phyloP scores from a whole-genome alignment of 495 filamentous ascomycete species.

The Penicillium cinerascens region DNA sequence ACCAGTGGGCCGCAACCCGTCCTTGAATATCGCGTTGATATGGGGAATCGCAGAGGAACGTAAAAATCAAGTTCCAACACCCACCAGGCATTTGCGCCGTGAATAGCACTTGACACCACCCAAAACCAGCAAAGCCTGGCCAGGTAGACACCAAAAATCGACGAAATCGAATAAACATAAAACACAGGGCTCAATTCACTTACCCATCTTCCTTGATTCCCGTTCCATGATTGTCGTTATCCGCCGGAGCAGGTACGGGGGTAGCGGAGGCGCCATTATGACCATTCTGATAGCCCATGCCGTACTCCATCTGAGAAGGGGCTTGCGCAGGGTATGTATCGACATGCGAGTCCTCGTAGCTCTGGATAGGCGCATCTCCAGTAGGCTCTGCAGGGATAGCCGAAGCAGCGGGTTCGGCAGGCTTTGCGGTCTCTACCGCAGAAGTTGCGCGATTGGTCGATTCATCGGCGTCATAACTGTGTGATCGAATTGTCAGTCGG shows the following conservation, averaged over 20 bases:
- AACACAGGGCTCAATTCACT: conserved; percentile 49
- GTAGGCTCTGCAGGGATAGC: conserved; percentile 20
- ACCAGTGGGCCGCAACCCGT: neutral
- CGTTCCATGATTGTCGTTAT: conserved; percentile 46
- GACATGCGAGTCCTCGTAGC: conserved; percentile 40
- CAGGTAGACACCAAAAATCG: conserved; percentile 5
- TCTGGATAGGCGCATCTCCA: conserved; percentile 21
- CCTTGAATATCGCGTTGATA: neutral
- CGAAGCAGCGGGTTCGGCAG: conserved; percentile 21
- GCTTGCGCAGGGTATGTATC: conserved; percentile 31
- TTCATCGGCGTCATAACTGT: conserved; percentile 87
- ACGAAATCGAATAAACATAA: conserved; percentile 20
- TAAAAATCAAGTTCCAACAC: neutral
- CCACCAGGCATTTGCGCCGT: conserved; percentile 8
- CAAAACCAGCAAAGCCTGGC: conserved; percentile 4
- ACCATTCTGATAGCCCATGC: conserved; percentile 58
- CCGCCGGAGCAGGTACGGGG: conserved; percentile 32
- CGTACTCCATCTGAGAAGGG: conserved; percentile 41
- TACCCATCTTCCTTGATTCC: conserved; percentile 99
- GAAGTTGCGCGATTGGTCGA: conserved; percentile 42
- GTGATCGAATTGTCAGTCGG: conserved; percentile 7
- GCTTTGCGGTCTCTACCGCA: conserved; percentile 30
- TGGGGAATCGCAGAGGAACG: neutral
- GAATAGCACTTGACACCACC: conserved; percentile 17
- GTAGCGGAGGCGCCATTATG: conserved; percentile 55